A percentile compares a stretch with the other conserved stretches of the same genome.
Conservation (phyloP, 2,329 filamentous ascomycete genomes). For the Chrysoporthe cubensis region DNA sequence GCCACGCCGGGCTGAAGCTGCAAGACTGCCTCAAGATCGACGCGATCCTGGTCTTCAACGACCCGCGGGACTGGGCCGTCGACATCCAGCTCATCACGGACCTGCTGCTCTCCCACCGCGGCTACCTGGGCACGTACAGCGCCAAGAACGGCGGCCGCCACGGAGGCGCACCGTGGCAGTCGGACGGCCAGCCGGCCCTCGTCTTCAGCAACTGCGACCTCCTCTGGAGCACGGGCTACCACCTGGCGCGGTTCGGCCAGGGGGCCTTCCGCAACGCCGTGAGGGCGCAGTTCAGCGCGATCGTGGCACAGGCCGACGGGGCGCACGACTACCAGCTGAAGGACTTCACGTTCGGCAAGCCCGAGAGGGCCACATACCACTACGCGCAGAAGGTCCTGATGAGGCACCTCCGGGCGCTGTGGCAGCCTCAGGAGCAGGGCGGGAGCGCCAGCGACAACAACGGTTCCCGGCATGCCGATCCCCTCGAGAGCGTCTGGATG, state of each 20-base stretch:
- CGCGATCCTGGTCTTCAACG: slow-evolving; percentile 92
- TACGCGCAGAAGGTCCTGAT: slow-evolving; percentile 80
- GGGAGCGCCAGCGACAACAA: neutral
- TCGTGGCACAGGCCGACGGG: slow-evolving; percentile 52
- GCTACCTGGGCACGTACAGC: slow-evolving; percentile 80
- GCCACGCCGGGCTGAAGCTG: slow-evolving; percentile 30
- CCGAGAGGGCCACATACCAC: slow-evolving; percentile 74
- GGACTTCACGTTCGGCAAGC: slow-evolving; percentile 69
- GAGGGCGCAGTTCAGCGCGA: slow-evolving; percentile 43
- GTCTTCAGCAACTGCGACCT: slow-evolving; percentile 93
- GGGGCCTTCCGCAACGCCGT: slow-evolving; percentile 87
- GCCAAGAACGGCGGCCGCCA: slow-evolving; percentile 65
- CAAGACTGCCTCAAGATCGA: slow-evolving; percentile 72
- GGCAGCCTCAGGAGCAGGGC: slow-evolving; percentile 45
- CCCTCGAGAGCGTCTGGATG: slow-evolving; percentile 82
- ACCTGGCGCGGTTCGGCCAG: slow-evolving; percentile 85
- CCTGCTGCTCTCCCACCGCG: slow-evolving; percentile 76
- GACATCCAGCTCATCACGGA: slow-evolving; percentile 86
- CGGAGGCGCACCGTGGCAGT: slow-evolving; percentile 60
- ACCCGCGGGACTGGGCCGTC: slow-evolving; percentile 93
- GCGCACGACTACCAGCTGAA: slow-evolving; percentile 36
- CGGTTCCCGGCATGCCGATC: neutral
- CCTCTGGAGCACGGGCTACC: slow-evolving; percentile 85
- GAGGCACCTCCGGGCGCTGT: slow-evolving; percentile 46
- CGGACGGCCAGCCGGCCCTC: slow-evolving; percentile 77